Evolutionary conservation across 768 basidiomycete species (phyloP), one percentile per base, ranked within the genome.

Genomic region (Termitomyces sp.): DNA sequence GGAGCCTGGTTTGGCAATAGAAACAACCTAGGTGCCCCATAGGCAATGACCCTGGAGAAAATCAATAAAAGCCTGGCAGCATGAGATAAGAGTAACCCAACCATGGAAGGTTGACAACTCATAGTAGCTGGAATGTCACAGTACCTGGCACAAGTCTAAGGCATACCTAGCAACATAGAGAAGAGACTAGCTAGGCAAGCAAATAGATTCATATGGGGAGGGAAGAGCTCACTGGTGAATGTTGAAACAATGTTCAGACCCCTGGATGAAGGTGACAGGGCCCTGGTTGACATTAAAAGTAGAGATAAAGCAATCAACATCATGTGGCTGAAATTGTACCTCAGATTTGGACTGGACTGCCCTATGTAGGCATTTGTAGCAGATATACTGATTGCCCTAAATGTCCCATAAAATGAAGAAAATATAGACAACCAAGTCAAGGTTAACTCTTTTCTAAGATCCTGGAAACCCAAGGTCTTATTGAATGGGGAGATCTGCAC

Each of bases 111-210:
- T 0, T 35, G 64, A 44, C 15, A 54, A 0, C 57, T 65, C 0
- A 63, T 72, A 1, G 35, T 72, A 0, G 71, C 68, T 0, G 69
- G 71, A 0, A 64, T 64, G 43, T 73, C 74, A 0, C 74, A 75
- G 53, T 77, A 72, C 63, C 61, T 71, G 0, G 65, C 71, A 0
- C 50, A 63, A 50, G 73, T 72, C 0, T 73, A 77, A 59, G 72
- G 70, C 0, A 76, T 77, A 73, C 74, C 73, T 3, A 14, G 3
- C 5, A 3, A 3, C 1, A 5, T 0, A 40, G 57, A 19, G 17
- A 44, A 0, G 58, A 70, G 0, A 63, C 63, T 17, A 60, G 62
- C 23, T 14, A n/a, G n/a, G 12, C 3, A 23, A 28, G 12, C 50
- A 72, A 1, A 33, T 50, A 21, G 65, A 14, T 47, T 30, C 17